phyloP scores from a whole-genome alignment of 2,329 filamentous ascomycete genomes.

The Zasmidium cellare region DNA sequence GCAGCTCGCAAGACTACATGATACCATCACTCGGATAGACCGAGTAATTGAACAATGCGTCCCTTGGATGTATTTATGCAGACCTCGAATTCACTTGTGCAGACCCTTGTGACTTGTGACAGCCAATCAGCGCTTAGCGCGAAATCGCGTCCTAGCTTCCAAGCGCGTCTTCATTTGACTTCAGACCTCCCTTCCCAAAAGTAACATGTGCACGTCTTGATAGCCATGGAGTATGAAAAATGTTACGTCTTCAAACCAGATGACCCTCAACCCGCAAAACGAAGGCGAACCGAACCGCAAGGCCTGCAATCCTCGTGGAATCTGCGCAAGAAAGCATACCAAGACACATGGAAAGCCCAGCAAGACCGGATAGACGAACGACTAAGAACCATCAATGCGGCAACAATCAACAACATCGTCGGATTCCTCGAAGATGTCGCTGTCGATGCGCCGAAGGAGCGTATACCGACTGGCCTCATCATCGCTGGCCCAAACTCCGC shows the following conservation, averaged over 20 bases:
- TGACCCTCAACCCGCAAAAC: slow-evolving; percentile 41
- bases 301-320: slow-evolving; percentile 39
- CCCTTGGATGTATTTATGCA: background rate
- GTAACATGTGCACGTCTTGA: too few relatives aligned
- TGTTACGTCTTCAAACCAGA: slow-evolving; percentile 47
- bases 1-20: too few relatives aligned
- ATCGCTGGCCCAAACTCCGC: slow-evolving; percentile 77
- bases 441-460: slow-evolving; percentile 6
- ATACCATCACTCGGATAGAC: too few relatives aligned
- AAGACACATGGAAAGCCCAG: slow-evolving; percentile 64
- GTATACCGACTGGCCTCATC: slow-evolving; percentile 50
- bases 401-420: slow-evolving; percentile 39
- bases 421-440: slow-evolving; percentile 39
- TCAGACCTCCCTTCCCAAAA: background rate
- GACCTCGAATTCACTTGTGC: background rate
- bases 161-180: background rate
- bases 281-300: slow-evolving; percentile 36
- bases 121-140: background rate
- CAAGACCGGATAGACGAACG: slow-evolving; percentile 61
- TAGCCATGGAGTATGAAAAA: slow-evolving; percentile 52
- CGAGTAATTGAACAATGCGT: too few relatives aligned
- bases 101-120: too few relatives aligned
- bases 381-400: slow-evolving; percentile 41
- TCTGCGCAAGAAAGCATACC: slow-evolving; percentile 61
- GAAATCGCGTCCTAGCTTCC: background rate